Conservation (phyloP, 2,329 filamentous ascomycete species). For the Phyllosticta citribraziliensis region DNA sequence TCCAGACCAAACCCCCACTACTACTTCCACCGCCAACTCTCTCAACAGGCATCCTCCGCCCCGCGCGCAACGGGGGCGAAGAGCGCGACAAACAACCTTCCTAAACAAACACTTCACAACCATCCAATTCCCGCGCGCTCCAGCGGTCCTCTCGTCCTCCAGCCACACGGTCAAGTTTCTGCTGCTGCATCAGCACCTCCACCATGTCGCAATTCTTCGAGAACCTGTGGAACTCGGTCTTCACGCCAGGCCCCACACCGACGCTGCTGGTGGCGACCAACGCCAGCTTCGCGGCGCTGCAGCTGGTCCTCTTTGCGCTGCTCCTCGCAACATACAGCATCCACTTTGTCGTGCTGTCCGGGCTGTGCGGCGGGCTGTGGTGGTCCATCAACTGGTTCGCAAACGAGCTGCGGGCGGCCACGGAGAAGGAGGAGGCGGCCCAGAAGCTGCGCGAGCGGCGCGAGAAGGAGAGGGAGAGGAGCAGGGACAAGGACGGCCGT, state of each 20-base stretch:
- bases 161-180: neutral
- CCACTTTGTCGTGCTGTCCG: conserved; percentile 76
- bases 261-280: conserved; percentile 86
- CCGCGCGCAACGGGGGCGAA: neutral
- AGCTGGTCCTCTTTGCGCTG: conserved; percentile 65
- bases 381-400: conserved; percentile 97
- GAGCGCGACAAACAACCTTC: neutral
- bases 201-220: conserved; percentile 10
- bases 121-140: neutral
- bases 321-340: conserved; percentile 75
- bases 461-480: conserved; percentile 33
- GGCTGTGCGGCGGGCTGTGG: conserved; percentile 76
- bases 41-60: neutral
- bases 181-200: neutral
- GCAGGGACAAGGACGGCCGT: conserved; percentile 22
- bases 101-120: neutral
- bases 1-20: neutral
- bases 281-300: conserved; percentile 74
- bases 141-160: neutral
- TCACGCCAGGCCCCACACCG: conserved; percentile 83
- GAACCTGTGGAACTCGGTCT: conserved; percentile 81
- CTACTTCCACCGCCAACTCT: neutral
- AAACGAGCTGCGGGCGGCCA: conserved; percentile 45
- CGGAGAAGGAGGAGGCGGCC: conserved; percentile 40
- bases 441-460: conserved; percentile 33